Conservation (phyloP, 352 stramenopile species). For the Globisporangium apiculatum region DNA sequence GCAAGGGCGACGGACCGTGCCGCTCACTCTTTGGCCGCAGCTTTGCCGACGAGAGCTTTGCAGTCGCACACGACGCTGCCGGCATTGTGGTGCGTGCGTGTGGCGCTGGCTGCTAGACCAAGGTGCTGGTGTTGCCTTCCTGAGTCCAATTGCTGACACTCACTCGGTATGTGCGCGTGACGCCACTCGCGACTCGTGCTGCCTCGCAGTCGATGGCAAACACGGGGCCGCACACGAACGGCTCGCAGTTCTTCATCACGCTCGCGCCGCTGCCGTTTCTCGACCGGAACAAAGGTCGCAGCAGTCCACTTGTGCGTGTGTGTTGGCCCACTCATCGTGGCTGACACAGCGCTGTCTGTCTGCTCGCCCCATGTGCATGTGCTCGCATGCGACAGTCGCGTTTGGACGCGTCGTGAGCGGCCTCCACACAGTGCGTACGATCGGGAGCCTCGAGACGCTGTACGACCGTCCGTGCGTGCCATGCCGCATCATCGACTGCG, state of each 20-base stretch:
- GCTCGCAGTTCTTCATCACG: constrained; percentile 99
- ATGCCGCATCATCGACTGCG: constrained; percentile 66
- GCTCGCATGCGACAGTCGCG: constrained; percentile 27
- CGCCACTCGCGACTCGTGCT: not conserved
- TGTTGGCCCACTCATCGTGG: too few relatives aligned
- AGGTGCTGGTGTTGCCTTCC: not conserved
- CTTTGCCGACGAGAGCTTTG: constrained; percentile 74
- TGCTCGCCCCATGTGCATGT: not conserved
- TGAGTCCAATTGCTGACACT: not conserved
- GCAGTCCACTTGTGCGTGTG: too few relatives aligned
- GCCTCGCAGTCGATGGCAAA: constrained; percentile 93
- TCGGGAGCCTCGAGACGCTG: constrained; percentile 42
- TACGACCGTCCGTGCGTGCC: constrained; percentile 47
- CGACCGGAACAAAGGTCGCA: constrained; percentile 57
- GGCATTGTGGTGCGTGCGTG: constrained; percentile 45
- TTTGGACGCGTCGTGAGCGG: constrained; percentile 69
- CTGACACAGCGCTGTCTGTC: not conserved
- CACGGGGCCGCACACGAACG: constrained; percentile 92
- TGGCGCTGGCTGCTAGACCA: not conserved
- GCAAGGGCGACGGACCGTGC: constrained; percentile 38
- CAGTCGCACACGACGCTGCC: constrained; percentile 47
- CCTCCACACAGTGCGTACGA: constrained; percentile 44
- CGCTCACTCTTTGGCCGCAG: constrained; percentile 50
- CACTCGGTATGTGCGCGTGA: too few relatives aligned
- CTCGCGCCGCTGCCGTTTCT: constrained; percentile 56